Percentiles rank a stretch among this genome's conserved stretches.
Evolutionary conservation across 331 rosid species (phyloP).

Genomic region (Phaseolus coccineus): DNA sequence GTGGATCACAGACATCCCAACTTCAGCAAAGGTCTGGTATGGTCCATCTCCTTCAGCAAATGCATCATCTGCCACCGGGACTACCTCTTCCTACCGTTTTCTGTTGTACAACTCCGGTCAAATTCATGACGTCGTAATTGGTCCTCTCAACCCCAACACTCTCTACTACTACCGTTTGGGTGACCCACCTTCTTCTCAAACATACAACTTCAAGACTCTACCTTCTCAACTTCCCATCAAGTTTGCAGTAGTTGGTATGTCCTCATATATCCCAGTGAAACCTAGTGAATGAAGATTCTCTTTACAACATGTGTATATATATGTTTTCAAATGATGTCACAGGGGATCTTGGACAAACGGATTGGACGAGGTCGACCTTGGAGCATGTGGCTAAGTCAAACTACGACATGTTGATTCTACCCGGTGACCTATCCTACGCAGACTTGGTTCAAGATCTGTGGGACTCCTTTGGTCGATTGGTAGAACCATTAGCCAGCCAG

Average conservation of each 20-base stretch:
- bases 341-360: slow-evolving; percentile 92
- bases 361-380: slow-evolving; percentile 67
- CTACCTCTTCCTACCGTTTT: slow-evolving; percentile 56
- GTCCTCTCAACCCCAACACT: slow-evolving; percentile 65
- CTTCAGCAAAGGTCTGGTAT: slow-evolving; percentile 54
- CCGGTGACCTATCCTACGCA: slow-evolving; percentile 86
- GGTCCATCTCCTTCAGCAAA: slow-evolving; percentile 59
- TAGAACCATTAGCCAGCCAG: slow-evolving; percentile 73
- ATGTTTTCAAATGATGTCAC: background rate
- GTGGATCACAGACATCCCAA: slow-evolving; percentile 66
- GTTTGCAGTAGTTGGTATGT: slow-evolving; percentile 69
- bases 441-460: slow-evolving; percentile 53
- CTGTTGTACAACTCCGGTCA: slow-evolving; percentile 50
- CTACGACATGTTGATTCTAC: slow-evolving; percentile 72
- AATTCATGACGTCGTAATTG: slow-evolving; percentile 71
- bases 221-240: slow-evolving; percentile 69
- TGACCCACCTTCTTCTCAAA: slow-evolving; percentile 48
- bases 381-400: slow-evolving; percentile 54
- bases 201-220: slow-evolving; percentile 69
- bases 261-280: no score
- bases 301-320: no score
- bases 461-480: slow-evolving; percentile 86
- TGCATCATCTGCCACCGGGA: slow-evolving; percentile 52
- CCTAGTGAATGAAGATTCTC: no score
- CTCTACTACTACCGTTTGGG: slow-evolving; percentile 71